These are phyloP conservation scores for Suillus luteus DNA, from an alignment of 768 basidiomycete genomes.

Conservation along the genomic window DNA sequence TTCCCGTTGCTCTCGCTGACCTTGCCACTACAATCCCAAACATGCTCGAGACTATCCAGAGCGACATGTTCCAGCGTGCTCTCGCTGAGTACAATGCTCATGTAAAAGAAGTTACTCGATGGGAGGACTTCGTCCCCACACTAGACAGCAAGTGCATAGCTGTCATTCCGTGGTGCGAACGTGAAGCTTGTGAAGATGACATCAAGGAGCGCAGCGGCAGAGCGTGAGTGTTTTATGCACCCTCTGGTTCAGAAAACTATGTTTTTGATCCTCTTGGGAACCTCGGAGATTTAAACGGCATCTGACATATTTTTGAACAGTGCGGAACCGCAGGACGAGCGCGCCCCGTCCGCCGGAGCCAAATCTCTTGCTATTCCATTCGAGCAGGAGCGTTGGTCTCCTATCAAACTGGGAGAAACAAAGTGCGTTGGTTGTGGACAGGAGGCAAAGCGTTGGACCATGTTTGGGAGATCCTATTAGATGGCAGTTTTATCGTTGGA, in stretches of 20 bases:
- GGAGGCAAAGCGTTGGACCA: conserved; percentile 92
- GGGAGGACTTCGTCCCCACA: conserved; percentile 92
- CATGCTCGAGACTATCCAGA: conserved; percentile 85
- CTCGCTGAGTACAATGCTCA: conserved; percentile 70
- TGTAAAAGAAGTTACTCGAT: conserved; percentile 73
- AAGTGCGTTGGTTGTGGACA: conserved; percentile 88
- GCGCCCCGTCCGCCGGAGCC: conserved; percentile 95
- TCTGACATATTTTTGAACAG: conserved; percentile 39
- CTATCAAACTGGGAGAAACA: conserved; percentile 81
- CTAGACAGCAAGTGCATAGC: conserved; percentile 87
- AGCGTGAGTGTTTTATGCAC: conserved; percentile 51
- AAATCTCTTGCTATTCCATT: conserved; percentile 97
- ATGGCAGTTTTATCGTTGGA: conserved; percentile 3
- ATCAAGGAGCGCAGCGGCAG: conserved; percentile 93
- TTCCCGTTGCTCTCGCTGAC: conserved; percentile 51
- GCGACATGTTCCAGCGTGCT: conserved; percentile 83
- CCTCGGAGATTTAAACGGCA: neutral
- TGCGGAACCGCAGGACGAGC: conserved; percentile 87
- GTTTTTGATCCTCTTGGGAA: neutral
- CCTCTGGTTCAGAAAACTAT: neutral
- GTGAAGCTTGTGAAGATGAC: conserved; percentile 90
- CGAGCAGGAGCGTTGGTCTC: conserved; percentile 81
- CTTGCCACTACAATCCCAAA: conserved; percentile 52
- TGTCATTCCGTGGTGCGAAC: conserved; percentile 96
- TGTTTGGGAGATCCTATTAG: conserved; percentile 92